phyloP scores from a whole-genome alignment of 805 yeast genomes.

The Candida endomychidarum region DNA sequence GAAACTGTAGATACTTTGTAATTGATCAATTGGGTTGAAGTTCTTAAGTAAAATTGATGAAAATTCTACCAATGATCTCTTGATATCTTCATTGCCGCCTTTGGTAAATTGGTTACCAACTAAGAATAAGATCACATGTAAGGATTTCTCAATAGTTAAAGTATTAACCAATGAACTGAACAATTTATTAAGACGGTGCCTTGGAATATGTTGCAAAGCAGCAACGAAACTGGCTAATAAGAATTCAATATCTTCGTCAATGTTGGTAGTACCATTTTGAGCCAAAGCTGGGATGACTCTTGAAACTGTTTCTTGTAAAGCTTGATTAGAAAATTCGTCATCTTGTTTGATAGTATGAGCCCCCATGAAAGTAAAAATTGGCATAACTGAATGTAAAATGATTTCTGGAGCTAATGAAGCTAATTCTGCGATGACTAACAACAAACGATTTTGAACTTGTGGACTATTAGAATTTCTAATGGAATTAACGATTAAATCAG shows the following conservation, averaged over 20 bases:
- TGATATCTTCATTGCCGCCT: conserved; percentile 47
- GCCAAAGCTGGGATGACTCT: conserved; percentile 88
- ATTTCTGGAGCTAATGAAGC: conserved; percentile 90
- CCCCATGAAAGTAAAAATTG: conserved; percentile 99
- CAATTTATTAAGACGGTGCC: conserved; percentile 88
- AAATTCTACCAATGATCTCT: conserved; percentile 66
- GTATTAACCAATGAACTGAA: conserved; percentile 78
- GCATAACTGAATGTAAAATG: conserved; percentile 95
- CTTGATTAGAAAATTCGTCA: conserved; percentile 90
- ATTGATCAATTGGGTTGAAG: conserved; percentile 67
- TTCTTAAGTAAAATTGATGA: conserved; percentile 64
- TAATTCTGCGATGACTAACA: conserved; percentile 81
- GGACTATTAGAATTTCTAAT: conserved; percentile 89
- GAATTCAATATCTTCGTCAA: conserved; percentile 55
- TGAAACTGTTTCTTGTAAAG: conserved; percentile 85
- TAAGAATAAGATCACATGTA: conserved; percentile 72
- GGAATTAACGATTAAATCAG: conserved; percentile 87
- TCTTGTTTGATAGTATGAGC: conserved; percentile 96
- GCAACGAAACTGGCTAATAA: conserved; percentile 86
- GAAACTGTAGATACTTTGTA: conserved; percentile 52
- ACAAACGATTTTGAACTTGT: conserved; percentile 87
- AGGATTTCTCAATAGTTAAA: conserved; percentile 62
- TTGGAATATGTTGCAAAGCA: conserved; percentile 93
- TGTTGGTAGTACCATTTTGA: conserved; percentile 34
- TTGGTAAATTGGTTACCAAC: conserved; percentile 72